Percentiles rank a stretch among this genome's conserved stretches.
These are phyloP conservation scores for Chlamydomonas sphaeroides DNA, from an alignment of 139 green algal genomes.

Conservation along the genomic window DNA sequence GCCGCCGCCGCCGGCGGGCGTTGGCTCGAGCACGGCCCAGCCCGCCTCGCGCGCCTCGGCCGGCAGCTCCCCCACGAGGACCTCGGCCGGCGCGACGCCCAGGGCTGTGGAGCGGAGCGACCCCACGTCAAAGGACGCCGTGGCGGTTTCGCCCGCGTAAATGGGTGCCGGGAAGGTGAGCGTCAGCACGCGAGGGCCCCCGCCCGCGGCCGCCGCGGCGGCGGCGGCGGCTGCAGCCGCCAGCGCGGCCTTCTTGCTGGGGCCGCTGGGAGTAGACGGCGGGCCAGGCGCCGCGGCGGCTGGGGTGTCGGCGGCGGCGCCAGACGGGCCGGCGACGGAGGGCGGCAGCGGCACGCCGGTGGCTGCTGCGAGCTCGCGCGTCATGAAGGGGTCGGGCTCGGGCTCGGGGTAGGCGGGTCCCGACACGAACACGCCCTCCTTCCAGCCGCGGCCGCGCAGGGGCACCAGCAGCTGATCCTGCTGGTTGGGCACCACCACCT, in stretches of 20 bases:
- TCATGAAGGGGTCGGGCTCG: constrained; percentile 57
- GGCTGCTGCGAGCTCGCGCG: constrained; percentile 32
- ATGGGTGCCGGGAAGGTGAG: constrained; percentile 44
- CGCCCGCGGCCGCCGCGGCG: not conserved
- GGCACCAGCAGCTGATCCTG: constrained; percentile 63
- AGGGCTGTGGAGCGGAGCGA: constrained; percentile 49
- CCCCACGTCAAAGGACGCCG: constrained; percentile 46
- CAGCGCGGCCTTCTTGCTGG: not conserved
- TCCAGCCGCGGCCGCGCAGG: constrained; percentile 58
- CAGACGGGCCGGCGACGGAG: not conserved
- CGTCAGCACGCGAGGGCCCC: constrained; percentile 16
- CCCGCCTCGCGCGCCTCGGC: constrained; percentile 55
- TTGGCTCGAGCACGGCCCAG: constrained; percentile 50
- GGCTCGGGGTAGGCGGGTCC: constrained; percentile 46
- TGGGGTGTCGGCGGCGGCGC: not conserved
- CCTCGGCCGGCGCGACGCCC: constrained; percentile 48
- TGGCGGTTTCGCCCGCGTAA: constrained; percentile 41
- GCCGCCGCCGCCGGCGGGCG: not conserved
- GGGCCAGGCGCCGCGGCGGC: not conserved
- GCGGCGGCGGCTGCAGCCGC: not conserved
- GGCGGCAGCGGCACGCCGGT: constrained; percentile 16
- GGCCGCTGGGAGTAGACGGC: not conserved
- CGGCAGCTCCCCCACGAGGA: constrained; percentile 54
- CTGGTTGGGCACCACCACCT: constrained; percentile 68
- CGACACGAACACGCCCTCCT: constrained; percentile 58